These are phyloP conservation scores for Rasamsonia emersonii DNA, from an alignment of 2,329 filamentous ascomycete species.

Conservation along the genomic window DNA sequence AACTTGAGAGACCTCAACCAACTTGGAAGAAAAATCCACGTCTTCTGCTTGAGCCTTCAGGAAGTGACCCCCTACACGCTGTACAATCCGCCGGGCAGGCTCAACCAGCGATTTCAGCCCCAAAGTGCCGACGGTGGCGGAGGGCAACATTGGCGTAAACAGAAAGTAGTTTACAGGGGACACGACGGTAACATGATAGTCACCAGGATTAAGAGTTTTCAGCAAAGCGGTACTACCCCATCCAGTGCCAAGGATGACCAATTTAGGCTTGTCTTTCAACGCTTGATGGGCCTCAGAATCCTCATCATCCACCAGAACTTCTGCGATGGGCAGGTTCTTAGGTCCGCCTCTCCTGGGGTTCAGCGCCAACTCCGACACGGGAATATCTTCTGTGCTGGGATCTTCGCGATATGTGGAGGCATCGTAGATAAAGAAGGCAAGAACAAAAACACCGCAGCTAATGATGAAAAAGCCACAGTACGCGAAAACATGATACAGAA, in stretches of 20 bases:
- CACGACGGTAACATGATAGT: slow-evolving; percentile 93
- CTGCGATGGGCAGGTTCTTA: slow-evolving; percentile 88
- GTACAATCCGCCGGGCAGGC: slow-evolving; percentile 77
- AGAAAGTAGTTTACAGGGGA: slow-evolving; percentile 95
- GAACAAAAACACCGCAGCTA: slow-evolving; percentile 58
- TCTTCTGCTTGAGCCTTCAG: slow-evolving; percentile 79
- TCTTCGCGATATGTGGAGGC: slow-evolving; percentile 78
- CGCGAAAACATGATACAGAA: slow-evolving; percentile 61
- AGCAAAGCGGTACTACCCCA: slow-evolving; percentile 91
- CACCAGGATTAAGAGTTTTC: slow-evolving; percentile 80
- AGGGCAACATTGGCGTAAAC: slow-evolving; percentile 96
- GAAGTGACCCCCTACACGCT: slow-evolving; percentile 75
- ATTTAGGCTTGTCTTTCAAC: slow-evolving; percentile 78
- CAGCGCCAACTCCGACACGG: slow-evolving; percentile 76
- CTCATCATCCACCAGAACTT: slow-evolving; percentile 81
- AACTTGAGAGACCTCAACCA: slow-evolving; percentile 74
- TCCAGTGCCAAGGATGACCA: slow-evolving; percentile 87
- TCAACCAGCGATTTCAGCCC: slow-evolving; percentile 88
- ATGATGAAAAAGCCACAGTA: slow-evolving; percentile 67
- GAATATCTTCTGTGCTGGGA: slow-evolving; percentile 58
- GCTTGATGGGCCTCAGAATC: slow-evolving; percentile 61
- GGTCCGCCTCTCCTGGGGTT: slow-evolving; percentile 75
- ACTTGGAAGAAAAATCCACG: slow-evolving; percentile 82
- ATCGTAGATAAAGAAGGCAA: slow-evolving; percentile 90
- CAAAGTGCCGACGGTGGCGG: slow-evolving; percentile 89